A percentile compares a stretch with the other conserved stretches of the same genome.
phyloP scores from a whole-genome alignment of 1,284 basidiomycete genomes.

The Austropuccinia psidii region DNA sequence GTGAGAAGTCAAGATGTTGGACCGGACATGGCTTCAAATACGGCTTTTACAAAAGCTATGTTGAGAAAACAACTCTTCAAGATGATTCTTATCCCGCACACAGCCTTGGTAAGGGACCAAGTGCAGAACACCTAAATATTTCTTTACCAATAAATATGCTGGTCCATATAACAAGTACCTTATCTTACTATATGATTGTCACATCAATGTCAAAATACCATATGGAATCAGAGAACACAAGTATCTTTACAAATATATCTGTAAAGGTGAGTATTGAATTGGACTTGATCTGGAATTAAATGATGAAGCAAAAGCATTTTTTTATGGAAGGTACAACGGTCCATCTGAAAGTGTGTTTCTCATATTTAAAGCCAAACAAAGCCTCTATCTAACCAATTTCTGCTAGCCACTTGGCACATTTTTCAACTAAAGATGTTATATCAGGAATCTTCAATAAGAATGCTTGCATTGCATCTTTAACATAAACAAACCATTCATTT shows the following conservation, averaged over 20 bases:
- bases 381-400: background rate
- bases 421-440: background rate
- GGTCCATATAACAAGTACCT: slow-evolving; percentile 50
- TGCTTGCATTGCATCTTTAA: background rate
- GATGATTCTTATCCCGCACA: slow-evolving; percentile 49
- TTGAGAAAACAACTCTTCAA: slow-evolving; percentile 47
- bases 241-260: slow-evolving; percentile 53
- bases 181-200: slow-evolving; percentile 49
- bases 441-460: background rate
- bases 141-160: slow-evolving; percentile 46
- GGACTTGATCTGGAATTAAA: slow-evolving; percentile 40
- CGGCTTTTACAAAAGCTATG: slow-evolving; percentile 50
- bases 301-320: background rate
- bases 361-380: background rate
- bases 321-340: background rate
- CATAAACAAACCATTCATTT: background rate
- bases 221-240: slow-evolving; percentile 48
- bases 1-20: slow-evolving; percentile 48
- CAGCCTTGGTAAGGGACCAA: background rate
- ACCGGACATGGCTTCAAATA: slow-evolving; percentile 50
- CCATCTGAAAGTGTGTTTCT: background rate
- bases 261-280: slow-evolving; percentile 52
- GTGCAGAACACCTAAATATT: background rate
- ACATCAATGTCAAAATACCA: slow-evolving; percentile 53
- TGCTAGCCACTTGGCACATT: slow-evolving; percentile 40